A percentile compares a stretch with the other conserved stretches of the same genome.
Conservation (phyloP, 2,329 filamentous ascomycete species). For the Remersonia thermophila region DNA sequence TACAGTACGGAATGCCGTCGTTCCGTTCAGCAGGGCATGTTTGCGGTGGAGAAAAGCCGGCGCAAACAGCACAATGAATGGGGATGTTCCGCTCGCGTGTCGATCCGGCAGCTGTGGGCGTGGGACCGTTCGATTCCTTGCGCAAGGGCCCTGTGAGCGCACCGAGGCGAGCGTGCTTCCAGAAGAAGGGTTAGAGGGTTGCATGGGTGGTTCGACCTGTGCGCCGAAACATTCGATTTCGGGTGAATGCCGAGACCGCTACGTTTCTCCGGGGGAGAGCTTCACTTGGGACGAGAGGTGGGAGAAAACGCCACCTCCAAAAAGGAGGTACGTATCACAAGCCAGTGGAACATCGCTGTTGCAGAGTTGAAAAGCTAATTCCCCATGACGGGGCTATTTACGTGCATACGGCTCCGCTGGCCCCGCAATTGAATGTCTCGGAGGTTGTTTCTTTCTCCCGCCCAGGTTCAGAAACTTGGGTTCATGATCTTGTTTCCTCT, state of each 20-base stretch:
- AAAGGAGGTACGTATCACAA: no score
- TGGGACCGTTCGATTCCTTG: slow-evolving; percentile 21
- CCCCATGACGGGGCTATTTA: no score
- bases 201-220: slow-evolving; percentile 19
- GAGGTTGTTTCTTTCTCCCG: no score
- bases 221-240: slow-evolving; percentile 19
- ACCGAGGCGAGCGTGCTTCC: slow-evolving; percentile 1
- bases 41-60: no score
- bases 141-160: slow-evolving; percentile 5
- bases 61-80: no score
- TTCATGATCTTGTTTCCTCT: no score
- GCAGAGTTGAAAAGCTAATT: no score
- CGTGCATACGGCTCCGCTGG: no score
- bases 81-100: slow-evolving; percentile 11
- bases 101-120: slow-evolving; percentile 15
- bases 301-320: no score
- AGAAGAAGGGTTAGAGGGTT: slow-evolving; percentile 1
- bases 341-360: no score
- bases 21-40: not conserved
- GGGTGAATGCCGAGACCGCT: not conserved
- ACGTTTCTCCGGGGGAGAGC: slow-evolving; percentile 1
- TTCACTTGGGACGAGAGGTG: not conserved
- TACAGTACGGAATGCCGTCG: not conserved
- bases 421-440: no score
- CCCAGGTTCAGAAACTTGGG: no score